Percentiles rank a stretch among this genome's conserved stretches.
Conservation (phyloP, 257 asterid species). For the Lycium ferocissimum region DNA sequence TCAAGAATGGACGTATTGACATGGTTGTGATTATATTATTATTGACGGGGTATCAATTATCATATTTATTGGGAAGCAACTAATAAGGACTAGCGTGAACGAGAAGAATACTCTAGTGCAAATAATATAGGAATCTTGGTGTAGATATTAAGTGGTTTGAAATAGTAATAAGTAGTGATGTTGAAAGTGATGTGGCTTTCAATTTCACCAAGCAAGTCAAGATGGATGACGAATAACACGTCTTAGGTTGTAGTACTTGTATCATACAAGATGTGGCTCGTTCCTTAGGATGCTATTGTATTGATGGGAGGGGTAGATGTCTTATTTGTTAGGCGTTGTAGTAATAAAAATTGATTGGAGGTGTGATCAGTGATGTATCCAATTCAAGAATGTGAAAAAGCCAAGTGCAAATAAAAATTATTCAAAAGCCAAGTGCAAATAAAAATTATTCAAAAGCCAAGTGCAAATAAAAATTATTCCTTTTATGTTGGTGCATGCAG, state of each 20-base stretch:
- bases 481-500: background rate
- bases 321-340: constrained; percentile 10
- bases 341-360: constrained; percentile 23
- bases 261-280: background rate
- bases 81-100: constrained; percentile 14
- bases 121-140: constrained; percentile 9
- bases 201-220: background rate
- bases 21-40: background rate
- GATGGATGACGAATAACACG: constrained; percentile 10
- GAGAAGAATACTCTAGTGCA: background rate
- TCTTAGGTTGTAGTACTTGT: background rate
- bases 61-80: constrained; percentile 11
- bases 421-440: too few relatives aligned
- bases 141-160: background rate
- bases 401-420: background rate
- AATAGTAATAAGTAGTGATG: background rate
- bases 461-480: background rate
- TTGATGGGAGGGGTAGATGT: background rate
- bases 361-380: background rate
- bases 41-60: background rate
- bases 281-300: background rate
- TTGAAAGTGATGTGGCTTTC: constrained; percentile 22
- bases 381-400: constrained; percentile 16
- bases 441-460: background rate
- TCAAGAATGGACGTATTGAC: constrained; percentile 51